Conservation (phyloP, 2,329 filamentous ascomycete species). For the Myriosclerotinia duriaeana region DNA sequence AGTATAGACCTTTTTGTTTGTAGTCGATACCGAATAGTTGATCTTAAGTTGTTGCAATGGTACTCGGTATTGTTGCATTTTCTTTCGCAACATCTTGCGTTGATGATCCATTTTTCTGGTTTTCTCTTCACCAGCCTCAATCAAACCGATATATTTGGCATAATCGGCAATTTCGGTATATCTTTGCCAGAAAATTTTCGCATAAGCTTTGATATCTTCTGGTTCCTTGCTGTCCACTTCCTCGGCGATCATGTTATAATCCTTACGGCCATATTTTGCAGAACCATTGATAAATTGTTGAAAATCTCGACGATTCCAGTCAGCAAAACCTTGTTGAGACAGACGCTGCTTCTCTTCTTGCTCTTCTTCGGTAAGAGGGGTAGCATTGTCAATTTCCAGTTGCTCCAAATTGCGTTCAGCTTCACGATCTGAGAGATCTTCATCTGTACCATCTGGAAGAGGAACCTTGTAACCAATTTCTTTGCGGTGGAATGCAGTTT, state of each 20-base stretch:
- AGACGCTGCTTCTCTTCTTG: constrained; percentile 81
- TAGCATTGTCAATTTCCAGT: constrained; percentile 88
- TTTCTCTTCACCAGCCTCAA: constrained; percentile 91
- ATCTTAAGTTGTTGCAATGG: constrained; percentile 97
- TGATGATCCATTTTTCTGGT: constrained; percentile 87
- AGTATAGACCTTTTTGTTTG: constrained; percentile 99
- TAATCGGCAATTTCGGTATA: constrained; percentile 90
- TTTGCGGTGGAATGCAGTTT: constrained; percentile 93
- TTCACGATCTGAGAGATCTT: constrained; percentile 80
- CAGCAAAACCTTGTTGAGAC: constrained; percentile 80
- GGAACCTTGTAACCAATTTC: constrained; percentile 95
- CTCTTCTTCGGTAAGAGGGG: constrained; percentile 84
- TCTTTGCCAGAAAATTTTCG: constrained; percentile 94
- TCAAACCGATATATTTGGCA: constrained; percentile 81
- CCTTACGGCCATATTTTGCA: constrained; percentile 83
- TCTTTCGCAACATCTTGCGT: constrained; percentile 88
- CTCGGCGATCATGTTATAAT: constrained; percentile 79
- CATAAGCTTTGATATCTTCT: constrained; percentile 84
- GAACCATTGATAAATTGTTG: constrained; percentile 97
- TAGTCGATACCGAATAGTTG: constrained; percentile 97
- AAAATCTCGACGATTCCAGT: constrained; percentile 97
- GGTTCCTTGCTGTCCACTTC: constrained; percentile 90
- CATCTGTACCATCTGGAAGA: constrained; percentile 82
- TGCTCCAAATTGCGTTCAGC: constrained; percentile 86
- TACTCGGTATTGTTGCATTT: constrained; percentile 95